Base-by-base conservation (phyloP, 2,329 filamentous ascomycete genomes). In the Claviceps pazoutovae region DNA sequence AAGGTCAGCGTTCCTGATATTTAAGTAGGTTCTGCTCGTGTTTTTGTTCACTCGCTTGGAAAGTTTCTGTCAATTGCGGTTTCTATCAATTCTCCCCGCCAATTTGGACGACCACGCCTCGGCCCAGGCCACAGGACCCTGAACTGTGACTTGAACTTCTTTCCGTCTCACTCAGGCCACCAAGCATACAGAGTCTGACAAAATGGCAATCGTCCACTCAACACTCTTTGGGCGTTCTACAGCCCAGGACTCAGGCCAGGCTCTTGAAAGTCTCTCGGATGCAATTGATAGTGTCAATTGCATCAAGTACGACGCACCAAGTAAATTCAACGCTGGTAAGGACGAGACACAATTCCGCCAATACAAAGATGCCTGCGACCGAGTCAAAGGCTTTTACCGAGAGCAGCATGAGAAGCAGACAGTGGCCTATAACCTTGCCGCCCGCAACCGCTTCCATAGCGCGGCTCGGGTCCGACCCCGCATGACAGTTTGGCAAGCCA, bases 401-500 rank as follows among this genome's bases (percentile, higher is more conserved):
- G 87, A 81, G 63, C 80, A 83, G 62, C 80, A 83, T 66, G 72
- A 73, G 63, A 82, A 81, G 72, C 85, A 89, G 68, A 89, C 84
- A 47, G 80, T 88, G 0, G 81, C 86, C 9, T 94, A 90, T 76
- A 95, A 95, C 73, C 75, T 94, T 44, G 80, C 82, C 56, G 87
- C 86, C 14, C 86, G 89, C 51, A 81, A 63, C 60, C 66, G 67
- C 47, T 71, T 71, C 61, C 57, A 82, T 66, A 75, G 74, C 57
- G 78, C 82, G 55, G 78, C 78, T 1, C 80, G 85, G 17, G 62
- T 61, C 42, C 71, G 74, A 51, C 80, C 84, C 16, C 76, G 85
- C 66, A 88, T 95, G 86, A 84, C 83, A 56, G 76, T 95, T 65
- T 95, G 88, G 89, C 75, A 94, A 66, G 89, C 89, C 19, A 93